Conservation (phyloP, 2,329 filamentous ascomycete species). For the Talaromyces albobiverticillius region DNA sequence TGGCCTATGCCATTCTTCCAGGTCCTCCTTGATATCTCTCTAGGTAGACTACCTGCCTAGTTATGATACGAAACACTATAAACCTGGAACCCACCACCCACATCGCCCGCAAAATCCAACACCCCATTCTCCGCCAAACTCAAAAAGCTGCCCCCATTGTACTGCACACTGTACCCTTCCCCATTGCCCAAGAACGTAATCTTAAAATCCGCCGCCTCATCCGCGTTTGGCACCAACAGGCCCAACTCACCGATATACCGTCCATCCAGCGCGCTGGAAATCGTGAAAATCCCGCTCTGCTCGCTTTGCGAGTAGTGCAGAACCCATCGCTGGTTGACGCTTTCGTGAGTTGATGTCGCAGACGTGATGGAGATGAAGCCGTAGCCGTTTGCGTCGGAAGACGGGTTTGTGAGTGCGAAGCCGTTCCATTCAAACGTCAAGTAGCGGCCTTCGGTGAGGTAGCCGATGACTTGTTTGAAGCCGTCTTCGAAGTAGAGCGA, state of each 20-base stretch:
- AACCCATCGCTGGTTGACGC: slow-evolving; percentile 49
- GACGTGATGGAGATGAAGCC: slow-evolving; percentile 23
- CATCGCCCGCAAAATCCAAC: not conserved
- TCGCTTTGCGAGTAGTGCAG: slow-evolving; percentile 40
- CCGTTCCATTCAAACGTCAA: slow-evolving; percentile 50
- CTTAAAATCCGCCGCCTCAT: slow-evolving; percentile 26
- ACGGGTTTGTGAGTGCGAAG: slow-evolving; percentile 40
- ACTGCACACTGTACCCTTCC: slow-evolving; percentile 32
- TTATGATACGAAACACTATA: slow-evolving; percentile 12
- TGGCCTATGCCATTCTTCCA: too few species aligned
- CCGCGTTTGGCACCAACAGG: slow-evolving; percentile 18
- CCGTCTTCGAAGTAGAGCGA: slow-evolving; percentile 49
- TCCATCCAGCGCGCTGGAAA: slow-evolving; percentile 43
- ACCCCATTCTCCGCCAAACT: slow-evolving; percentile 9
- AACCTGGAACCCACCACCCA: slow-evolving; percentile 1
- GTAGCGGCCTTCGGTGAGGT: slow-evolving; percentile 55
- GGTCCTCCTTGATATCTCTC: too few species aligned
- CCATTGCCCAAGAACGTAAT: slow-evolving; percentile 36
- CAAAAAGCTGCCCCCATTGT: slow-evolving; percentile 19
- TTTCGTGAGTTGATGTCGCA: slow-evolving; percentile 33
- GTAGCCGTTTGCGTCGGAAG: slow-evolving; percentile 16
- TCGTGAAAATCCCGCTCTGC: slow-evolving; percentile 35
- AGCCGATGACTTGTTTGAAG: slow-evolving; percentile 53
- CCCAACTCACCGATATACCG: slow-evolving; percentile 25
- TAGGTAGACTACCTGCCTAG: too few species aligned